Base-by-base conservation (phyloP, 2,329 filamentous ascomycete genomes). In the Venturia asperata region DNA sequence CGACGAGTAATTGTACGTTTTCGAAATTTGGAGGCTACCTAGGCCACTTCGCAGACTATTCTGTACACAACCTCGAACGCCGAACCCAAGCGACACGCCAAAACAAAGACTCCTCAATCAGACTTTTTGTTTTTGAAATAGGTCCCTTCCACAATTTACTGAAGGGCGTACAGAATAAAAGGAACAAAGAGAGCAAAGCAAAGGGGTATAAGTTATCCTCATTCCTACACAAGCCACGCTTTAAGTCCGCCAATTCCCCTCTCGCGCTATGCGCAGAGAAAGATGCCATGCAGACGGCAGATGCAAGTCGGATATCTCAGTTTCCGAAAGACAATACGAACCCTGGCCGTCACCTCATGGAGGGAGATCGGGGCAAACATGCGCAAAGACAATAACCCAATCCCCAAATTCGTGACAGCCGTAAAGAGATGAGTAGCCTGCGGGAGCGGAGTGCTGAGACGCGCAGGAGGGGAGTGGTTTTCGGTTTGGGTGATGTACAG, bases 291-390 rank as follows among this genome's bases (percentile, higher is more conserved):
- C 58, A 65, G 64, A 65, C 64, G 34, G 64, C 64, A 65, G 52
- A 65, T 65, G 64, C 64, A 65, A 62, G 64, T 65, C 64, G 64
- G 64, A 65, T 65, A 61, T 65, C 45, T 39, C 52, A 58, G 52
- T 37, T 15, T 52, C 52, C 15, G 52, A 58, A 15, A 37, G 52
- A 58, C 27, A 37, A 37, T 10, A 34, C 7, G 52, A n/a, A 58
- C 30, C 30, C 52, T 37, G 27, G 11, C 52, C 52, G 11, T 27
- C 15, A 37, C 30, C 52, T 58, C 52, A 6, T 58, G 52, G 15
- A 58, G 27, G 27, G 17, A 37, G 30, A 37, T 55, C 58, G 11
- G 60, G 19, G 3, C 19, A 43, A 45, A 47, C 17, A 39, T 19
- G 60, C 42, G 60, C 24, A 43, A 34, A 61, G 19, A 62, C 21